These are phyloP conservation scores for Pleurotus citrinopileatus DNA, from an alignment of 768 basidiomycete species.

Conservation along the genomic window DNA sequence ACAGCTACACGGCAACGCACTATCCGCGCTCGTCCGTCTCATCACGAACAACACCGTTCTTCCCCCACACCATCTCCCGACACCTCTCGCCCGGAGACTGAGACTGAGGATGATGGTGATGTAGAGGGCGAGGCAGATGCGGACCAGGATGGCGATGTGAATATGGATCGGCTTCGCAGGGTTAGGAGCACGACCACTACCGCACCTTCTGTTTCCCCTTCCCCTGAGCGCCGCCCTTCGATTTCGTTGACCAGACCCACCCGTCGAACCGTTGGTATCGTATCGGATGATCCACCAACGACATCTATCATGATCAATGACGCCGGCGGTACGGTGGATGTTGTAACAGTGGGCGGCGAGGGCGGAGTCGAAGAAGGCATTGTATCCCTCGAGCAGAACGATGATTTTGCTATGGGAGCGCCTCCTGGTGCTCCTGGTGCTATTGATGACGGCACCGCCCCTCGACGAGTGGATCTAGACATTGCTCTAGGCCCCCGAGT, in stretches of 20 bases:
- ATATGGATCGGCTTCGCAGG: constrained; percentile 33
- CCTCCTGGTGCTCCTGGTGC: constrained; percentile 89
- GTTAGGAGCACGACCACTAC: neutral
- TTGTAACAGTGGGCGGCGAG: constrained; percentile 20
- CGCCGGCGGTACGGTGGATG: constrained; percentile 22
- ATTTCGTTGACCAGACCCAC: constrained; percentile 18
- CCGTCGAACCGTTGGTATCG: constrained; percentile 37
- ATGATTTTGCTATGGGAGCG: constrained; percentile 88
- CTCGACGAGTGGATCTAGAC: constrained; percentile 19
- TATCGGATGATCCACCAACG: constrained; percentile 32
- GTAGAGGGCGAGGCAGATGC: constrained; percentile 17
- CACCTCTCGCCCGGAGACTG: constrained; percentile 66
- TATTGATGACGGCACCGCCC: constrained; percentile 24
- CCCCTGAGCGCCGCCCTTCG: constrained; percentile 26
- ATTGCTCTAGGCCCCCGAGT: constrained; percentile 14
- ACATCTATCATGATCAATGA: constrained; percentile 41
- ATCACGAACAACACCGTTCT: constrained; percentile 15
- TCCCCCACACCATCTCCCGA: constrained; percentile 39
- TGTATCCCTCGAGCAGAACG: constrained; percentile 75
- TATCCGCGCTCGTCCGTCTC: constrained; percentile 21
- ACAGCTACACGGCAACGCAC: constrained; percentile 26
- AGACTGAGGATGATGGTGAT: constrained; percentile 78
- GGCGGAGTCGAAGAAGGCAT: constrained; percentile 73
- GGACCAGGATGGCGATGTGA: constrained; percentile 62
- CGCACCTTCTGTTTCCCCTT: constrained; percentile 24